Evolutionary conservation across 495 filamentous ascomycete genomes (phyloP), one percentile per base, ranked within the genome.

Genomic region (Neurospora sp.): DNA sequence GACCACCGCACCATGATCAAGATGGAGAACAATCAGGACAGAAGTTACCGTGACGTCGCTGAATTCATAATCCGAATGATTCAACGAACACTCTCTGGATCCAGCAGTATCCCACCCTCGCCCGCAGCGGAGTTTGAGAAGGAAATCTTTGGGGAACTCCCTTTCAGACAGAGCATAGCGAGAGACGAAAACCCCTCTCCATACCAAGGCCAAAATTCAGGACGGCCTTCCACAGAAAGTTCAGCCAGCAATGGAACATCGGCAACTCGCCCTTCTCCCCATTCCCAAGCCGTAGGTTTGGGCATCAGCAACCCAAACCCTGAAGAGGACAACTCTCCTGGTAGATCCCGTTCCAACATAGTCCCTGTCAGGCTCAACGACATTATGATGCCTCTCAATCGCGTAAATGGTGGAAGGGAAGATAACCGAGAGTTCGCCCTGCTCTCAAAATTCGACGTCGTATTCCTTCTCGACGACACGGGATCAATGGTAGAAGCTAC

Each of bases 401-500:
- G 20, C 17, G 39, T 20, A 39, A n/a, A 17, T 35, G 35, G 53
- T 65, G 61, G 70, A 16, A 45, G 5, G 12, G 73, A 70, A 65
- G 69, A 73, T 48, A 70, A 91, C 75, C 86, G 88, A 72, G 86
- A 82, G 3, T 92, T 90, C 78, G 82, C 87, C 10, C 92, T 93
- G 78, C 91, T 97, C 40, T 74, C 75, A 8, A 84, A 84, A 73
- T 95, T 94, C 80, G 90, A 96, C 82, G 95, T 92, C 10, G 81
- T 93, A 70, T 92, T 97, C 81, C 81, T 97, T 0, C 91, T 97
- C 79, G 94, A 97, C 77, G 94, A 97, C 83, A 93, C 91, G 40
- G 88, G 88, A n/a, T 91, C 88, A 77, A 97, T 97, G 94, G 82
- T 84, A 16, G 88, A 89, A 72, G 27, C 35, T 8, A 42, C 61